Base-by-base conservation (phyloP, 2,329 filamentous ascomycete species). In the Fusarium xylarioides region DNA sequence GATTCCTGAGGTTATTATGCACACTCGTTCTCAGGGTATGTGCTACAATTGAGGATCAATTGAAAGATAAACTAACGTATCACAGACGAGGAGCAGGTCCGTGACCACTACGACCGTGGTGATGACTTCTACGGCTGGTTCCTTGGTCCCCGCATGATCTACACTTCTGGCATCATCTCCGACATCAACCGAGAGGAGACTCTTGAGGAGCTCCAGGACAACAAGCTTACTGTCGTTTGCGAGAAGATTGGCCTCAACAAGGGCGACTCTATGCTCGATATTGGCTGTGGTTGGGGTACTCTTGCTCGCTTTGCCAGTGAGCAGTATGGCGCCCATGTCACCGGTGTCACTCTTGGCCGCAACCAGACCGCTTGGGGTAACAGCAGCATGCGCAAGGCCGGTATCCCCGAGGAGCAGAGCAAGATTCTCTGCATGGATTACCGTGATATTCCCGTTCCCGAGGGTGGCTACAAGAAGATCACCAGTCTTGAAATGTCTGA, bases 51-150 rank as follows among this genome's bases (percentile, higher is more conserved):
- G 7, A 35, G 4, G 23, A 32, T 11, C 5, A 3, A 21, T 28
- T 4, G 9, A 28, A 28, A 54, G 14, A 4, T 6, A 30, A 26
- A 58, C 73, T 79, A 61, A 79, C 49, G 7, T 26, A 21, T 8
- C 3, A 19, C 47, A 81, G 81, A 98, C 78, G 95, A 98, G 89
- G 95, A 98, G 84, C 96, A 98, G 86, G 95, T 98, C 64, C 94
- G 95, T 81, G 94, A 95, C 83, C 95, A 98, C 87, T 99, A 99
- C 84, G 96, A 98, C 88, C 92, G 95, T 74, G 96, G 96, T 80
- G 95, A 99, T 82, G 96, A 98, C 85, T 97, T 98, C 86, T 99
- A 99, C 87, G 92, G 91, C 82, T 99, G 95, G 95, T 98, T 98
- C 89, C 90, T 98, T 73, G 96, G 96, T 70, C 95, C 95, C 67